Conservation (phyloP, 2,329 filamentous ascomycete species). For the Epichloe uncinata region DNA sequence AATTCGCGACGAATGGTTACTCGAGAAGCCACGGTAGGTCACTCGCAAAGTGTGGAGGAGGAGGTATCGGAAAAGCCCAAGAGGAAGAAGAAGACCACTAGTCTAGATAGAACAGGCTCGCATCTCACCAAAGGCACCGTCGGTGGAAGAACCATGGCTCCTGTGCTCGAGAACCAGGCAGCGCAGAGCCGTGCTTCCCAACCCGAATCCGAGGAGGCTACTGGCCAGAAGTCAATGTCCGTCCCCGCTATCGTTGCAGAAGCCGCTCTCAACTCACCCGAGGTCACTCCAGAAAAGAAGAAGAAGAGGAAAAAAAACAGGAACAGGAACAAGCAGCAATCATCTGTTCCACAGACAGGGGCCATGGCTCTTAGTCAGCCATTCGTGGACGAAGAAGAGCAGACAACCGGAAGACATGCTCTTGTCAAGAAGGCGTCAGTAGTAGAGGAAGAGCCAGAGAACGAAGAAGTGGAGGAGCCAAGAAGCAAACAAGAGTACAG, state of each 20-base stretch:
- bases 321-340: slow-evolving; percentile 6
- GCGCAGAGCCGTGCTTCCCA: not conserved
- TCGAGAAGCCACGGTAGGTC: slow-evolving; percentile 27
- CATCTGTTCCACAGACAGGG: not conserved
- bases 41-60: slow-evolving; percentile 26
- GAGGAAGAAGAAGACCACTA: slow-evolving; percentile 27
- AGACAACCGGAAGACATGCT: not conserved
- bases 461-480: slow-evolving; percentile 20
- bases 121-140: slow-evolving; percentile 40
- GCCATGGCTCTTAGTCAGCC: not conserved
- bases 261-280: not conserved
- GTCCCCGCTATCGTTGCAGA: not conserved
- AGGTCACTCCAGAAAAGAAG: not conserved
- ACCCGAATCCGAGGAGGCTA: not conserved
- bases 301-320: slow-evolving; percentile 6
- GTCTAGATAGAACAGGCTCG: slow-evolving; percentile 26
- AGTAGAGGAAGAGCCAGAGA: slow-evolving; percentile 32
- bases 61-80: slow-evolving; percentile 26
- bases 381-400: not conserved
- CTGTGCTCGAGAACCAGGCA: slow-evolving; percentile 25
- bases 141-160: slow-evolving; percentile 32
- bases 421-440: slow-evolving; percentile 28
- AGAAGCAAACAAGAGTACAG: slow-evolving; percentile 5
- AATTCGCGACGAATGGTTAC: slow-evolving; percentile 52
- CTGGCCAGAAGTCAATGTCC: not conserved